Evolutionary conservation across 1,139 yeast genomes (phyloP).

Genomic region (Pneumocystis wakefieldiae): DNA sequence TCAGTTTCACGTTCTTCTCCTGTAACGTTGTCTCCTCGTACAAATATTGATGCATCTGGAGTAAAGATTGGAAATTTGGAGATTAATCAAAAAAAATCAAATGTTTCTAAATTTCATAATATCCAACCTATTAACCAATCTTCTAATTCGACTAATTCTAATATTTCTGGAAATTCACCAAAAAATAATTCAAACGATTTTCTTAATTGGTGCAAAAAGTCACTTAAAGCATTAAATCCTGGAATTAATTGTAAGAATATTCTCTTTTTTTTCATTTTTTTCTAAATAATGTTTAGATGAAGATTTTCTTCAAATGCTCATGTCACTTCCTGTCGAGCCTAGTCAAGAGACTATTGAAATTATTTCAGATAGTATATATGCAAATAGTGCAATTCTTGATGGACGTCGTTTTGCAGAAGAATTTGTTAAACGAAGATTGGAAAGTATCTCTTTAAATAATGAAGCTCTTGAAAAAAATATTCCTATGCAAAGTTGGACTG

Average conservation of each 20-base stretch:
- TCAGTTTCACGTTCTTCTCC: constrained; percentile 9
- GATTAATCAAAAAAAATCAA: background rate
- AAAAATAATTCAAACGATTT: constrained; percentile 38
- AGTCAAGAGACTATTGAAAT: constrained; percentile 63
- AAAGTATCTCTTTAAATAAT: constrained; percentile 22
- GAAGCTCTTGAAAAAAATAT: constrained; percentile 12
- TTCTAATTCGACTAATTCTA: background rate
- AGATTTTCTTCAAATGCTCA: constrained; percentile 65
- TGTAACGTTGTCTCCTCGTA: background rate
- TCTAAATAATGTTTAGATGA: constrained; percentile 24
- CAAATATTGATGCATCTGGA: background rate
- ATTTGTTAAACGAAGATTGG: constrained; percentile 60
- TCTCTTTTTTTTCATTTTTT: background rate
- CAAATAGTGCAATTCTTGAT: constrained; percentile 83
- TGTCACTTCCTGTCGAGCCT: constrained; percentile 49
- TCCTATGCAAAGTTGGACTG: constrained; percentile 11
- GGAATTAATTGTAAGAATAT: constrained; percentile 33
- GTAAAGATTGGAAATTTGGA: background rate
- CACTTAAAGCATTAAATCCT: constrained; percentile 56
- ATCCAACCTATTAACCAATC: background rate
- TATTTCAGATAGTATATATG: constrained; percentile 82
- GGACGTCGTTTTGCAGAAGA: constrained; percentile 90
- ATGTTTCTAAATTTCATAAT: background rate
- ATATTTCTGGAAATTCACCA: background rate
- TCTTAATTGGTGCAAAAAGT: constrained; percentile 67